Evolutionary conservation across 2,329 filamentous ascomycete species (phyloP).

Genomic region (Blumeria graminis): DNA sequence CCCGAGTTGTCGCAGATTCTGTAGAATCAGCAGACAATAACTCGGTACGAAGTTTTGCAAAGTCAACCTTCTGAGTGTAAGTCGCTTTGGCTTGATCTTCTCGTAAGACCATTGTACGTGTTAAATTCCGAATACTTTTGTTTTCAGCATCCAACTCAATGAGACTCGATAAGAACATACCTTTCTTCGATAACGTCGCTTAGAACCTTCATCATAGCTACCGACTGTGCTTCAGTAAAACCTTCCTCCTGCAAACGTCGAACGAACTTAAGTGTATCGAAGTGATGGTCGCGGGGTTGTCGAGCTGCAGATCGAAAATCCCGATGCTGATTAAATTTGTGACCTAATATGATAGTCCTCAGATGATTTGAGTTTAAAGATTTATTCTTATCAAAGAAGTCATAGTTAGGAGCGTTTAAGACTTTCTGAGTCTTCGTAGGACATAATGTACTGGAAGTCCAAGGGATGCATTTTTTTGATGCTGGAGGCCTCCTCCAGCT

Average conservation of each 20-base stretch:
- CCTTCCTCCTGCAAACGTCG: slow-evolving; percentile 73
- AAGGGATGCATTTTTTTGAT: too few species aligned
- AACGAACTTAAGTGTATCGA: slow-evolving; percentile 94
- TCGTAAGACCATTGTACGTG: slow-evolving; percentile 88
- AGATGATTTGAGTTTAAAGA: too few species aligned
- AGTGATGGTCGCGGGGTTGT: slow-evolving; percentile 61
- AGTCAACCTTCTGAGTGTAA: slow-evolving; percentile 82
- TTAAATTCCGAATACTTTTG: slow-evolving; percentile 74
- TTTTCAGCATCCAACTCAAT: too few species aligned
- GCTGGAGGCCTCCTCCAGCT: too few species aligned
- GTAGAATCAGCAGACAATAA: slow-evolving; percentile 78
- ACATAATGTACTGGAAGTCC: too few species aligned
- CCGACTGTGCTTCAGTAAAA: slow-evolving; percentile 84
- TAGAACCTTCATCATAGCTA: slow-evolving; percentile 95
- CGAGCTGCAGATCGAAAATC: slow-evolving; percentile 44
- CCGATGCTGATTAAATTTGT: slow-evolving; percentile 8
- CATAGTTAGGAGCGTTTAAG: too few species aligned
- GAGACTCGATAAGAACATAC: slow-evolving; percentile 16
- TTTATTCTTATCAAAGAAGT: too few species aligned
- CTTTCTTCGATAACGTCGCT: slow-evolving; percentile 95
- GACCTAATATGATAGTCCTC: too few species aligned
- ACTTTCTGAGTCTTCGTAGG: too few species aligned
- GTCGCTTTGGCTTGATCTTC: slow-evolving; percentile 72
- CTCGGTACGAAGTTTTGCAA: slow-evolving; percentile 87
- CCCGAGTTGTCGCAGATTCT: slow-evolving; percentile 68